phyloP scores from a whole-genome alignment of 495 filamentous ascomycete species.

The Neurospora terricola region DNA sequence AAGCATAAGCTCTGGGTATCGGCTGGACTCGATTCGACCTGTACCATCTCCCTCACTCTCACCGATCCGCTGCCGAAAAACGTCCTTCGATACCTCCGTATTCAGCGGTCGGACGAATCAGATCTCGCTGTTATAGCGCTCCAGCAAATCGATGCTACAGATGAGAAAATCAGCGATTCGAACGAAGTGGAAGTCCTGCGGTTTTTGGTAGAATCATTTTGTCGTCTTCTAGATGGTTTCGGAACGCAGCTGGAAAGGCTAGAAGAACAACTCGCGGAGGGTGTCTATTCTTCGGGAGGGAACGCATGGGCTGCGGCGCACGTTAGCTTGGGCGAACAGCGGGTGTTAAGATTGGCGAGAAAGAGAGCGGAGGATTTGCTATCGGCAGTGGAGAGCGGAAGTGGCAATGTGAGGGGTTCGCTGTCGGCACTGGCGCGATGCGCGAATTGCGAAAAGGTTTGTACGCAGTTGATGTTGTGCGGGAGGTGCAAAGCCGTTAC shows the following conservation, averaged over 20 bases:
- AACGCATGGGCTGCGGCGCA: constrained; percentile 27
- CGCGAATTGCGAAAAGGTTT: constrained; percentile 18
- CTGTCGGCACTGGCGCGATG: constrained; percentile 4
- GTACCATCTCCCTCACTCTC: constrained; percentile 23
- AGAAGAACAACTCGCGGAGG: constrained; percentile 22
- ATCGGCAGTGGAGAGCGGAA: constrained; percentile 10
- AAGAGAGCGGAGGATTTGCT: constrained; percentile 10
- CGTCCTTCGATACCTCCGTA: constrained; percentile 22
- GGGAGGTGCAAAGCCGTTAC: constrained; percentile 19
- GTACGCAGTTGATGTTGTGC: constrained; percentile 19
- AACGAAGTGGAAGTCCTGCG: constrained; percentile 21
- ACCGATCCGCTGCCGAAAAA: constrained; percentile 22
- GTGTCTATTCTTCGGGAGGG: constrained; percentile 21
- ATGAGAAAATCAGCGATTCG: constrained; percentile 19
- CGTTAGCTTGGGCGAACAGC: constrained; percentile 27
- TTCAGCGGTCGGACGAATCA: constrained; percentile 19
- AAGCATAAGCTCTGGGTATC: constrained; percentile 24
- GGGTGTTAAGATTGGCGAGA: constrained; percentile 24
- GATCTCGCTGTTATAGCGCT: constrained; percentile 14
- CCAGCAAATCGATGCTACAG: constrained; percentile 11
- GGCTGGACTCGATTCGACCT: constrained; percentile 21
- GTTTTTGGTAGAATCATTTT: constrained; percentile 19
- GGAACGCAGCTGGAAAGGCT: constrained; percentile 23
- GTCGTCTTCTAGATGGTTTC: constrained; percentile 18
- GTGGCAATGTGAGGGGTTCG: constrained; percentile 6